Base-by-base conservation (phyloP, 495 filamentous ascomycete genomes). In the Penicillium psychrofluorescens region DNA sequence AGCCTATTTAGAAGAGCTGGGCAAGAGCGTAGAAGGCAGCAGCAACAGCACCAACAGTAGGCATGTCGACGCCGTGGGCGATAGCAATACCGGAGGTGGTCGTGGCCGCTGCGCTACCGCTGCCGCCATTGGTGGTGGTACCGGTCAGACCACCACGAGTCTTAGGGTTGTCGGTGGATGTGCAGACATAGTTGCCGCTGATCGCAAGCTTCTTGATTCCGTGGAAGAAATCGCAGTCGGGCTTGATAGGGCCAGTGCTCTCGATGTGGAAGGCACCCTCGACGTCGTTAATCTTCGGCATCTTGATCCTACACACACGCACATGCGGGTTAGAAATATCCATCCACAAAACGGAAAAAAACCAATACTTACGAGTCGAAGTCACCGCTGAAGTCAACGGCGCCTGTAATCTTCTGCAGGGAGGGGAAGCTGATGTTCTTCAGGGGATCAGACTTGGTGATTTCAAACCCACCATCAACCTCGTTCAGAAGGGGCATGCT, bases 181-280 rank as follows among this genome's bases (percentile, higher is more conserved):
- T 39, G 73, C 85, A 90, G n/a, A 49, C 67, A 63, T 70, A 84
- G 30, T 53, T 71, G 41, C 86, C 86, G 54, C 78, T 72, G 62
- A 90, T 80, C 53, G 69, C 71, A 52, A 4, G 4, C 22, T 2
- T 0, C 22, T 22, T 22, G 22, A 22, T 22, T 4, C 4, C 4
- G 0, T 22, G 0, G 4, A 66, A 61, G 66, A 90, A 81, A 44
- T 82, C 71, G 47, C 70, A 75, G 46, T 55, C 36, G 29, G 85
- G 85, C 3, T 22, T 22, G 22, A 22, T 22, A 22, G 2, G 2
- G 6, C 22, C 22, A 22, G 22, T 22, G 53, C 76, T 83, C 68
- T 88, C 79, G 50, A 94, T 65, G 69, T 95, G 89, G 74, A 95
- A 91, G 41, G 81, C 83, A 72, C 92, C 92, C 56, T 76, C 74